Percentiles rank a stretch among this genome's conserved stretches.
These are phyloP conservation scores for Starmerella apis DNA, from an alignment of 805 yeast species.

Conservation along the genomic window DNA sequence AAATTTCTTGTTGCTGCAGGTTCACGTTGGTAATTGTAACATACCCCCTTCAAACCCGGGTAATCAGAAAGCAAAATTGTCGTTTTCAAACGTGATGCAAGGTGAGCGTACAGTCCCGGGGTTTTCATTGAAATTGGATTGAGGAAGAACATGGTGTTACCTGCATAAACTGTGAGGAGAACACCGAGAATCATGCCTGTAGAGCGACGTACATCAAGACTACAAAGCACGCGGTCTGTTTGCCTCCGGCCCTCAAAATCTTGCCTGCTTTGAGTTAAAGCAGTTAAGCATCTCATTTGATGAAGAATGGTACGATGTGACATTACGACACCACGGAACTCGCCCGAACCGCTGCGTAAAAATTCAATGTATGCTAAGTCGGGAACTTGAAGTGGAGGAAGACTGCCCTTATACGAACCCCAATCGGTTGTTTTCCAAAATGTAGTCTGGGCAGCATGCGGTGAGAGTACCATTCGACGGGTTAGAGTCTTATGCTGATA, in stretches of 20 bases:
- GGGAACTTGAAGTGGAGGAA: conserved; percentile 60
- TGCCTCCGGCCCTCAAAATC: conserved; percentile 16
- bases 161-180: conserved; percentile 70
- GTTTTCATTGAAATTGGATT: conserved; percentile 62
- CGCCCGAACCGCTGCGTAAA: conserved; percentile 81
- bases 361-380: conserved; percentile 91
- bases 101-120: conserved; percentile 79
- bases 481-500: conserved; percentile 66
- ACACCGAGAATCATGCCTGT: conserved; percentile 80
- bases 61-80: conserved; percentile 76
- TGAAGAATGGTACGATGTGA: conserved; percentile 80
- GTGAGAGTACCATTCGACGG: conserved; percentile 28
- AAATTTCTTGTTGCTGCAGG: conserved; percentile 77
- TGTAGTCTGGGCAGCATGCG: conserved; percentile 34
- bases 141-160: conserved; percentile 70
- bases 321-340: conserved; percentile 83
- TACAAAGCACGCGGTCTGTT: conserved; percentile 44
- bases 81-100: conserved; percentile 59
- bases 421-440: conserved; percentile 76
- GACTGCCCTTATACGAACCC: conserved; percentile 54
- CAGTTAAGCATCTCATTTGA: conserved; percentile 69
- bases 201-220: conserved; percentile 62
- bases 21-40: conserved; percentile 81
- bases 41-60: conserved; percentile 77
- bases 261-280: conserved; percentile 44